phyloP scores from a whole-genome alignment of 1,284 basidiomycete species.

The Pulveroboletus sp. region DNA sequence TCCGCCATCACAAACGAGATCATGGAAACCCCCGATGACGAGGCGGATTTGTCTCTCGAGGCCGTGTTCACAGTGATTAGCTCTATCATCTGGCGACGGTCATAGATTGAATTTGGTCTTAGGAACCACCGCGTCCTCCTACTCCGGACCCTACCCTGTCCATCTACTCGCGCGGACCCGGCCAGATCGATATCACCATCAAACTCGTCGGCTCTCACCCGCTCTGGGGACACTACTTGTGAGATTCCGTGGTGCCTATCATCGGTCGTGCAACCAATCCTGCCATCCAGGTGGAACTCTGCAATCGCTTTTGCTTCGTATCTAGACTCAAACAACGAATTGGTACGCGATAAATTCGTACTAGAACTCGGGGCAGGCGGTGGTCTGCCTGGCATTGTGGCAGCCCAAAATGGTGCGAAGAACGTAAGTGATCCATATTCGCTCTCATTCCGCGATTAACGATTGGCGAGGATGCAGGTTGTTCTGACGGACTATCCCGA shows the following conservation, averaged over 20 bases:
- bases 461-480: conserved; percentile 44
- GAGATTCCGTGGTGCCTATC: conserved; percentile 30
- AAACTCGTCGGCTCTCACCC: conserved; percentile 86
- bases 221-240: conserved; percentile 91
- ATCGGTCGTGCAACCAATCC: background rate
- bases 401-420: conserved; percentile 66
- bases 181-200: conserved; percentile 51
- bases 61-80: conserved; percentile 41
- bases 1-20: background rate
- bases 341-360: conserved; percentile 52
- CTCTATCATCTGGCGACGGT: background rate
- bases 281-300: conserved; percentile 76
- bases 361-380: conserved; percentile 95
- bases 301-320: conserved; percentile 74
- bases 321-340: conserved; percentile 56
- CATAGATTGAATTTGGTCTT: background rate
- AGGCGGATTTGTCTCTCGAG: conserved; percentile 34
- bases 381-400: conserved; percentile 81
- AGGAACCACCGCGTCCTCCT: conserved; percentile 56
- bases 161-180: conserved; percentile 46
- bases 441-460: background rate
- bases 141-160: conserved; percentile 58
- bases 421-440: conserved; percentile 43
- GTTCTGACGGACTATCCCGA: conserved; percentile 96
- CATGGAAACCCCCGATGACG: conserved; percentile 19